Evolutionary conservation across 345 rosid genomes (phyloP).

Genomic region (Lumnitzera littorea): DNA sequence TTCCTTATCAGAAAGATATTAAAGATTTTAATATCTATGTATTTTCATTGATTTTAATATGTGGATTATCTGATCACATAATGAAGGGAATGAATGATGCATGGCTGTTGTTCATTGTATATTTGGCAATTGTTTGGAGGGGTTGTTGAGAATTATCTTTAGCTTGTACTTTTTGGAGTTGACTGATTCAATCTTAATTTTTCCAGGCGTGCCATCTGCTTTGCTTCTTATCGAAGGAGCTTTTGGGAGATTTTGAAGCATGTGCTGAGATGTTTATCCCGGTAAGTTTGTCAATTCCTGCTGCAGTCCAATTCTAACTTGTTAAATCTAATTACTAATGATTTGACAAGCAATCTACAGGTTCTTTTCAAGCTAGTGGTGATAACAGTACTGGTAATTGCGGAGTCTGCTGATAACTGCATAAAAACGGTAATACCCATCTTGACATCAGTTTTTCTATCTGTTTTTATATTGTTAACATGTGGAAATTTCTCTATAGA

Average conservation of each 20-base stretch:
- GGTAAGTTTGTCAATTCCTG: conserved; percentile 37
- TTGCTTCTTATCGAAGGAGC: conserved; percentile 92
- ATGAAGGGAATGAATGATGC: no score
- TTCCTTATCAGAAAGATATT: no score
- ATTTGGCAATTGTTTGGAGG: no score
- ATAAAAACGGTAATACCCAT: conserved; percentile 68
- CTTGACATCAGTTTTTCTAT: conserved; percentile 4
- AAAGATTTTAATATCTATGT: no score
- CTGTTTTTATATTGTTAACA: conserved; percentile 4
- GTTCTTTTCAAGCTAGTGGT: conserved; percentile 99
- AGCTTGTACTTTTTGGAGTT: background rate
- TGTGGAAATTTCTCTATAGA: conserved; percentile 40
- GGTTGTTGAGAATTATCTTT: no score
- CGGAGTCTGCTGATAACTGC: conserved; percentile 98
- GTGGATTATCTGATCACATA: no score
- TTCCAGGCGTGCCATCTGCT: conserved; percentile 84
- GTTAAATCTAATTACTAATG: background rate
- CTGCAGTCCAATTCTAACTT: background rate
- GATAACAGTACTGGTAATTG: conserved; percentile 99
- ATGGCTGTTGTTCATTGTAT: no score
- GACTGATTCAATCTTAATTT: conserved; percentile 5
- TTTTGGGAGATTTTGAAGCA: conserved; percentile 91
- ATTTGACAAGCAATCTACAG: conserved; percentile 28
- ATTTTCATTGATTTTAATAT: no score
- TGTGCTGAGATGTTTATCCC: conserved; percentile 95